Evolutionary conservation across 2,329 filamentous ascomycete genomes (phyloP), one percentile per base, ranked within the genome.

Genomic region (Microsporum ferrugineum): DNA sequence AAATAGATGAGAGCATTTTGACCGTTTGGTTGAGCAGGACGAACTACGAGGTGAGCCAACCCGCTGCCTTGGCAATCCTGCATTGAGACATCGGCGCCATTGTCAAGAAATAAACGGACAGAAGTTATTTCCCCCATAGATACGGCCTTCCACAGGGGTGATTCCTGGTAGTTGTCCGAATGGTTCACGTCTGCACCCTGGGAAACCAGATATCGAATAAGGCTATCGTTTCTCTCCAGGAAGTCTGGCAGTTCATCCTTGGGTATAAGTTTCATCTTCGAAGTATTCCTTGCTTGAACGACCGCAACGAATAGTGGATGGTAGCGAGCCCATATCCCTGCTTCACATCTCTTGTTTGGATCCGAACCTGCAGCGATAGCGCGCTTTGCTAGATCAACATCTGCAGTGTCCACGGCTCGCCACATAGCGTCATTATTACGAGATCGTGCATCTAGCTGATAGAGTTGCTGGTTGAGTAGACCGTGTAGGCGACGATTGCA

Each of bases 281-380:
- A 6, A 10, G 45, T 27, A 27, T 49, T 8, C 17, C 1, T 3
- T 27, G 17, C 8, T 29, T 29, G 23, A 7, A 7, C 2, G 17
- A 49, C 45, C 29, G 45, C 45, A 29, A 12, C 23, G 27, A 10
- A 10, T 49, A 49, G 6, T 23, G 23, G 45, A 29, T 27, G 23
- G 23, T 49, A 4, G 17, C 12, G 4, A 3, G 8, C 6, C 45
- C 45, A 49, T 49, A 5, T 23, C 1, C 45, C 43, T 17, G 17
- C 17, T 45, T 5, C 5, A 23, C 14, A 45, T 8, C 7, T 23
- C 43, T 45, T 49, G 17, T 49, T 29, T 6, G 45, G 45, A 34
- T 59, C 41, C n/a, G 41, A 41, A 17, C 58, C 58, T 12, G 58
- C 58, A n/a, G 51, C 45, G 27, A 59, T 27, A 17, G 41, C 23